Percentiles rank a stretch among this genome's conserved stretches.
phyloP scores from a whole-genome alignment of 2,329 filamentous ascomycete species.

The Cytospora chrysosperma region DNA sequence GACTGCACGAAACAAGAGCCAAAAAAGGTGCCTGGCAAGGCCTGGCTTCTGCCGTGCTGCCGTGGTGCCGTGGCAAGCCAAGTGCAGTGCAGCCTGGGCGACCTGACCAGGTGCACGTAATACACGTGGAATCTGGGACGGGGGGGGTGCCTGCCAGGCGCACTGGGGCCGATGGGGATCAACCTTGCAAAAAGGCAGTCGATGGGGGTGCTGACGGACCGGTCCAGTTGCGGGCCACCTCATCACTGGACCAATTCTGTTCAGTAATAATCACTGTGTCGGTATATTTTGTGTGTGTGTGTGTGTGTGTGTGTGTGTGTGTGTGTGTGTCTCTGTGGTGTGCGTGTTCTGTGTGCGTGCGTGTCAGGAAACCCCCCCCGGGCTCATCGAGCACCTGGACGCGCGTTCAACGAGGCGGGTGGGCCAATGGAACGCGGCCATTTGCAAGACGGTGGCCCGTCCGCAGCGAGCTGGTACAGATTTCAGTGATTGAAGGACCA shows the following conservation, averaged over 20 bases:
- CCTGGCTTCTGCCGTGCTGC: too few species aligned
- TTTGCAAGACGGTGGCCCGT: slow-evolving; percentile 12
- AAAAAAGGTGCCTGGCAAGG: background rate
- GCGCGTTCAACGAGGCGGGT: slow-evolving; percentile 21
- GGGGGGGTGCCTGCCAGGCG: background rate
- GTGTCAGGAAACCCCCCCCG: slow-evolving; percentile 10
- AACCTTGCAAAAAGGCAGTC: background rate
- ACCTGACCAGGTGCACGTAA: slow-evolving; percentile 10
- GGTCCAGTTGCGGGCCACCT: background rate
- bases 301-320: too few species aligned
- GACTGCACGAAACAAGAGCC: background rate
- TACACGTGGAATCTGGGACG: slow-evolving; percentile 11
- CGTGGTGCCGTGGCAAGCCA: too few species aligned
- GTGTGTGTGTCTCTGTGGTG: too few species aligned
- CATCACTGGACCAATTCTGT: background rate
- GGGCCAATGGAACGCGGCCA: slow-evolving; percentile 20
- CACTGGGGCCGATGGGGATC: background rate
- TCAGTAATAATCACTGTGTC: background rate
- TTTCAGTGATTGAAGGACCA: background rate
- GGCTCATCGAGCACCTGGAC: slow-evolving; percentile 15
- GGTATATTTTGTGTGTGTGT: too few species aligned
- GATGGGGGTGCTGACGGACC: background rate
- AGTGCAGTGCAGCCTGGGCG: background rate
- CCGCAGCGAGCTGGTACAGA: slow-evolving; percentile 14
- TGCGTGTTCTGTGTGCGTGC: background rate